Conservation (phyloP, 129 eudicot genomes). For the Cynara cardunculus region DNA sequence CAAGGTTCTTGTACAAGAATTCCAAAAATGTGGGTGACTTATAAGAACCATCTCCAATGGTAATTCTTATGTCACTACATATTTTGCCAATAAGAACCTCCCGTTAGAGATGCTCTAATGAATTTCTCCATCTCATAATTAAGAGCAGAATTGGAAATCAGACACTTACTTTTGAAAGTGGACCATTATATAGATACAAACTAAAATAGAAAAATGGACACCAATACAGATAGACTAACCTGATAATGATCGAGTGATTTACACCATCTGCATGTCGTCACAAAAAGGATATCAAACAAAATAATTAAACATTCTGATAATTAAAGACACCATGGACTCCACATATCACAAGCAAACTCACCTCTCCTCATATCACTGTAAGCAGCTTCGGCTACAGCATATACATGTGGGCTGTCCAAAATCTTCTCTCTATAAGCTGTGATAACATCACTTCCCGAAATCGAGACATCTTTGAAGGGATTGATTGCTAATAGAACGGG, state of each 20-base stretch:
- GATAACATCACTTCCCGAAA: conserved; percentile 53
- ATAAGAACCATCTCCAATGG: too few relatives aligned
- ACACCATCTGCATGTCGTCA: conserved; percentile 65
- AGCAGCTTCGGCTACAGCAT: conserved; percentile 66
- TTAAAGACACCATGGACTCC: background rate
- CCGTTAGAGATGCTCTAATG: too few relatives aligned
- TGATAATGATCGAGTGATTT: conserved; percentile 80
- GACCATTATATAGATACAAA: too few relatives aligned
- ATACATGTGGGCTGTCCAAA: conserved; percentile 81
- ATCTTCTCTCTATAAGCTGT: conserved; percentile 79
- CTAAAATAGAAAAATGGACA: background rate
- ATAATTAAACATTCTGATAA: background rate
- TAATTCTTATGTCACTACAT: too few relatives aligned
- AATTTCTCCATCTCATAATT: background rate
- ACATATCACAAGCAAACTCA: conserved; percentile 14
- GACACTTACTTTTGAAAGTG: background rate
- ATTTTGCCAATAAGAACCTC: too few relatives aligned
- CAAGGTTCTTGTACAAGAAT: too few relatives aligned
- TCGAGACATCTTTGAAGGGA: conserved; percentile 70
- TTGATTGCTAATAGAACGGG: conserved; percentile 78
- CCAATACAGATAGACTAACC: conserved; percentile 42
- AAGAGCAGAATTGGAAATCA: background rate
- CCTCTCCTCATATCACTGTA: conserved; percentile 77
- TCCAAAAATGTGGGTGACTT: too few relatives aligned
- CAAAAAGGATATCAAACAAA: conserved; percentile 6